Percentiles rank a stretch among this genome's conserved stretches.
Conservation (phyloP, 1,139 yeast genomes). For the Yamadazyma atmosphaerica region DNA sequence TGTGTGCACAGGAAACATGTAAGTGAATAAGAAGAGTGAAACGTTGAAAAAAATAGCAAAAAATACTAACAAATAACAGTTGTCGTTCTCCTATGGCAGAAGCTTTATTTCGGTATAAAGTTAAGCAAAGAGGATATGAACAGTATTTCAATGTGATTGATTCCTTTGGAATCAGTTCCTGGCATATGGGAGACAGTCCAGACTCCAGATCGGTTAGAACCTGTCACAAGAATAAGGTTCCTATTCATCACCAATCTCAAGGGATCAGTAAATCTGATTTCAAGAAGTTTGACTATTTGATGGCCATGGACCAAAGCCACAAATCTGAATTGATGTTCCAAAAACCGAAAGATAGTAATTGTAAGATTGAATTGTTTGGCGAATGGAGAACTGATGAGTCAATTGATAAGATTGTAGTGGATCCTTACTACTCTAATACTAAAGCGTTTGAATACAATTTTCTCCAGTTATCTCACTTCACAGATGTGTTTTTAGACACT, state of each 20-base stretch:
- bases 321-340: conserved; percentile 56
- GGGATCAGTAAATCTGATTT: conserved; percentile 62
- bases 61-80: conserved; percentile 29
- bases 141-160: conserved; percentile 57
- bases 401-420: conserved; percentile 65
- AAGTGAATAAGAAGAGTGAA: conserved; percentile 29
- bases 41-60: too few species aligned
- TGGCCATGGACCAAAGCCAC: conserved; percentile 84
- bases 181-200: conserved; percentile 80
- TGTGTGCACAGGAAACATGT: conserved; percentile 91
- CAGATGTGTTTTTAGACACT: conserved; percentile 58
- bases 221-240: conserved; percentile 71
- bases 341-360: conserved; percentile 55
- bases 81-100: conserved; percentile 99
- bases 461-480: conserved; percentile 71
- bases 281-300: conserved; percentile 70
- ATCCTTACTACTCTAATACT: conserved; percentile 89
- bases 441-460: conserved; percentile 82
- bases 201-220: conserved; percentile 72
- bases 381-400: conserved; percentile 60
- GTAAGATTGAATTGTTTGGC: conserved; percentile 69
- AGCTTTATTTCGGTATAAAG: conserved; percentile 76
- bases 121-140: conserved; percentile 46
- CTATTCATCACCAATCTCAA: conserved; percentile 75
- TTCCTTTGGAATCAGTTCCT: conserved; percentile 87